Conservation (phyloP, 768 basidiomycete species). For the Lactarius indigo region DNA sequence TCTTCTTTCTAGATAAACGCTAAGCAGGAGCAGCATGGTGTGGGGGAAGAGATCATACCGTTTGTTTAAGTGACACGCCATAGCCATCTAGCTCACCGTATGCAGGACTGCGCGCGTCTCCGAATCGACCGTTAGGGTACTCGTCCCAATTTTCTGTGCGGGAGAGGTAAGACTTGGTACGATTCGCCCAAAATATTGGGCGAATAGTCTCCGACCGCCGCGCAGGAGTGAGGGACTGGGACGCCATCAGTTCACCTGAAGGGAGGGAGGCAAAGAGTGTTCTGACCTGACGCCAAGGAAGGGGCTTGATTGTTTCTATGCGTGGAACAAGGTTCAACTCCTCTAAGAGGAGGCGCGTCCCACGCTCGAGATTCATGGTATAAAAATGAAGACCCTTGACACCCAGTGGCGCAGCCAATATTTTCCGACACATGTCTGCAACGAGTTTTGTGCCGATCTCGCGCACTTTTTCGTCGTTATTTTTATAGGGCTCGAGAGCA, state of each 20-base stretch:
- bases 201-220: constrained; percentile 90
- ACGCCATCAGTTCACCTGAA: constrained; percentile 20
- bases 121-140: constrained; percentile 98
- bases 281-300: constrained; percentile 92
- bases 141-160: constrained; percentile 99
- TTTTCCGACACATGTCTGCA: constrained; percentile 88
- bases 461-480: constrained; percentile 89
- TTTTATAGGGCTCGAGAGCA: constrained; percentile 80
- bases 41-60: constrained; percentile 43
- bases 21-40: neutral
- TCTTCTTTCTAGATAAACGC: constrained; percentile 64
- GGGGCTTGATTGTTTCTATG: constrained; percentile 87
- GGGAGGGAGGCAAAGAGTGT: constrained; percentile 25
- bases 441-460: constrained; percentile 93
- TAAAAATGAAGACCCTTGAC: constrained; percentile 93
- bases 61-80: constrained; percentile 88
- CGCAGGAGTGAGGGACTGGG: constrained; percentile 85
- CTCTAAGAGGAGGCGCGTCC: constrained; percentile 91
- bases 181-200: constrained; percentile 99
- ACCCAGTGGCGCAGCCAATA: constrained; percentile 74
- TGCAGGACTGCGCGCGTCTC: constrained; percentile 94
- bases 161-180: constrained; percentile 90
- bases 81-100: constrained; percentile 98
- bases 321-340: constrained; percentile 86
- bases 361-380: constrained; percentile 96